Evolutionary conservation across 2,329 filamentous ascomycete species (phyloP).

Genomic region (Clonostachys solani): DNA sequence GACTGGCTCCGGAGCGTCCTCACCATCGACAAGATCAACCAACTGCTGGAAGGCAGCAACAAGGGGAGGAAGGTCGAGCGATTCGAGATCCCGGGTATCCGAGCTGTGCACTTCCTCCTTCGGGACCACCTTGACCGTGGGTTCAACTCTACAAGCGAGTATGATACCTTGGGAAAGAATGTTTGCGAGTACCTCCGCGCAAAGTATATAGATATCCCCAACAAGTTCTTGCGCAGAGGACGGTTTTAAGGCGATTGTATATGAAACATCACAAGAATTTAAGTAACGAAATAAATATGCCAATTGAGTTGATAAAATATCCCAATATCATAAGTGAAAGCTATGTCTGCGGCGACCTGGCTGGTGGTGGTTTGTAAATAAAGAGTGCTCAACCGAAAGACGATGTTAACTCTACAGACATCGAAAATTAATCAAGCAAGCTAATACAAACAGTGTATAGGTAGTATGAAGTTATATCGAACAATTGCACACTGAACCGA

Average conservation of each 20-base stretch:
- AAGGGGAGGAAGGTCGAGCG: constrained; percentile 28
- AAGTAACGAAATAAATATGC: too few species aligned
- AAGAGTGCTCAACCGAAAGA: too few species aligned
- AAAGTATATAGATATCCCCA: constrained; percentile 34
- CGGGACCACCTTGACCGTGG: constrained; percentile 35
- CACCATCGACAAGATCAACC: constrained; percentile 26
- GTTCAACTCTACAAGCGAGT: constrained; percentile 28
- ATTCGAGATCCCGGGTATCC: constrained; percentile 30
- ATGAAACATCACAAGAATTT: too few species aligned
- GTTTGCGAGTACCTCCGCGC: constrained; percentile 33
- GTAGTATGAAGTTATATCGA: too few species aligned
- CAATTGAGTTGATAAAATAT: too few species aligned
- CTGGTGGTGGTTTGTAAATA: too few species aligned
- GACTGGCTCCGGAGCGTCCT: constrained; percentile 33
- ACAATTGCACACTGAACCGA: too few species aligned
- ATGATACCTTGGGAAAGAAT: constrained; percentile 39
- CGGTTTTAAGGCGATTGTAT: constrained; percentile 11
- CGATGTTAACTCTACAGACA: too few species aligned
- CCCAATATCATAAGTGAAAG: too few species aligned
- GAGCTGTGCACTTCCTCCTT: constrained; percentile 26
- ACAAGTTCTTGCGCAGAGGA: constrained; percentile 31
- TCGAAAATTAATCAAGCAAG: too few species aligned
- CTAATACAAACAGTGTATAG: too few species aligned
- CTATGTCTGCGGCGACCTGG: too few species aligned
- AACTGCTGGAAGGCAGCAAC: constrained; percentile 18